A percentile compares a stretch with the other conserved stretches of the same genome.
phyloP scores from a whole-genome alignment of 257 asterid species.

The Nicotiana tomentosiformis region DNA sequence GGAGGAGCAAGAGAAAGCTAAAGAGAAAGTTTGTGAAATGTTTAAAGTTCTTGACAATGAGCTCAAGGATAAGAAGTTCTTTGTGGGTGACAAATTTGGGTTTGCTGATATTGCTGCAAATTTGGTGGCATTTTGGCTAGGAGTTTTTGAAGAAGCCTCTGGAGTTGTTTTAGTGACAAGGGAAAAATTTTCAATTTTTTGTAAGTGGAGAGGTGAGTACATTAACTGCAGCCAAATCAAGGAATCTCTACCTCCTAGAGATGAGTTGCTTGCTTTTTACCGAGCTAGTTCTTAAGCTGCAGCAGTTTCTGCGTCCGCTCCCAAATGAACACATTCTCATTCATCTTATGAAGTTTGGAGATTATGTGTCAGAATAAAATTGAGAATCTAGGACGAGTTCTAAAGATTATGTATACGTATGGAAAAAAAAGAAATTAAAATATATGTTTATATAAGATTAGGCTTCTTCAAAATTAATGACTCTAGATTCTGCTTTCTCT shows the following conservation, averaged over 20 bases:
- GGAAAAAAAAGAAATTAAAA: too few species aligned
- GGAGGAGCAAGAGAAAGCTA: background rate
- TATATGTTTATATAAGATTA: too few species aligned
- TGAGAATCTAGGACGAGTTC: background rate
- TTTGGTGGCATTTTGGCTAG: background rate
- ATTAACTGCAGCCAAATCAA: background rate
- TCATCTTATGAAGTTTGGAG: background rate
- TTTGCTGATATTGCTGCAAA: conserved; percentile 1
- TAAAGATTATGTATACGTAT: background rate
- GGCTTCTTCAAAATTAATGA: background rate
- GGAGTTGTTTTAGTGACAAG: background rate
- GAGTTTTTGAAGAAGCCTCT: background rate
- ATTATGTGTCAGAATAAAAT: background rate
- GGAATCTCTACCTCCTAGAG: background rate
- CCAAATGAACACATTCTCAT: background rate
- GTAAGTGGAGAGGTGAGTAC: background rate
- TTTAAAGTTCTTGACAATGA: background rate
- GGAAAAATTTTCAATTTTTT: background rate
- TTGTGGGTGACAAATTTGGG: background rate
- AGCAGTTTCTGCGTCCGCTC: background rate
- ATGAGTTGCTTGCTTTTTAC: background rate
- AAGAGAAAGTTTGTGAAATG: background rate
- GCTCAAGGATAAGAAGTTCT: background rate
- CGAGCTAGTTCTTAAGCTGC: background rate
- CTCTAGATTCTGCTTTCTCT: background rate